Conservation (phyloP, 371 early-diverging fungal genomes). For the Coemansia sp. region DNA sequence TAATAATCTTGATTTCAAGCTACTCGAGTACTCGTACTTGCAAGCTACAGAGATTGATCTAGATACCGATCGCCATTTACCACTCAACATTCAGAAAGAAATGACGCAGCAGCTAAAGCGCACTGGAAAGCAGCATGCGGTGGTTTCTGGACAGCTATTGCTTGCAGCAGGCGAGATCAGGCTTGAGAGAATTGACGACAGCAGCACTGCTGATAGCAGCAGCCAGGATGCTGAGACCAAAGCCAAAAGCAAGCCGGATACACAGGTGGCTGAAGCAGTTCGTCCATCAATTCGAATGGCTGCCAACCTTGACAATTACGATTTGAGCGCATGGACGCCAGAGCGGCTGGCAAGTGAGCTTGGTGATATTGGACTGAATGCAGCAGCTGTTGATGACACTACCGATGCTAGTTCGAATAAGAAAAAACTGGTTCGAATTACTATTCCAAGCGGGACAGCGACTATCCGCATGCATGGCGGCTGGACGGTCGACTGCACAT, state of each 20-base stretch:
- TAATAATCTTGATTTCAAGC: conserved; percentile 17
- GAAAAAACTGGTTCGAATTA: conserved; percentile 6
- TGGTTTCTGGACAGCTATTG: conserved; percentile 29
- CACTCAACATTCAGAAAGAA: conserved; percentile 37
- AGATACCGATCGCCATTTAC: conserved; percentile 45
- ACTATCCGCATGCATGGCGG: conserved; percentile 30
- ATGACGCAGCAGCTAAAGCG: conserved; percentile 31
- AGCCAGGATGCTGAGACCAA: not conserved
- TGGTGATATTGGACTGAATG: conserved; percentile 31
- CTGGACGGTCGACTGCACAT: conserved; percentile 47
- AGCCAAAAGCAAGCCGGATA: not conserved
- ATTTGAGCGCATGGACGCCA: conserved; percentile 36
- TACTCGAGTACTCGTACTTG: conserved; percentile 42
- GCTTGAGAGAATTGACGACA: conserved; percentile 9
- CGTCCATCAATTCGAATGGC: not conserved
- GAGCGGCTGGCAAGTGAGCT: conserved; percentile 42
- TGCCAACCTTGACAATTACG: not conserved
- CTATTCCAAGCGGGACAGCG: conserved; percentile 41
- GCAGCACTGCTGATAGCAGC: not conserved
- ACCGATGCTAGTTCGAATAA: not conserved
- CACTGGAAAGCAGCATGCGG: conserved; percentile 40
- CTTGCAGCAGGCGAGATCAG: conserved; percentile 43
- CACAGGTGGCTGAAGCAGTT: not conserved
- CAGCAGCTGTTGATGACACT: conserved; percentile 9
- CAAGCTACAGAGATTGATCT: conserved; percentile 45